These are phyloP conservation scores for Penicillium egyptiacum DNA, from an alignment of 495 filamentous ascomycete genomes.

Conservation along the genomic window DNA sequence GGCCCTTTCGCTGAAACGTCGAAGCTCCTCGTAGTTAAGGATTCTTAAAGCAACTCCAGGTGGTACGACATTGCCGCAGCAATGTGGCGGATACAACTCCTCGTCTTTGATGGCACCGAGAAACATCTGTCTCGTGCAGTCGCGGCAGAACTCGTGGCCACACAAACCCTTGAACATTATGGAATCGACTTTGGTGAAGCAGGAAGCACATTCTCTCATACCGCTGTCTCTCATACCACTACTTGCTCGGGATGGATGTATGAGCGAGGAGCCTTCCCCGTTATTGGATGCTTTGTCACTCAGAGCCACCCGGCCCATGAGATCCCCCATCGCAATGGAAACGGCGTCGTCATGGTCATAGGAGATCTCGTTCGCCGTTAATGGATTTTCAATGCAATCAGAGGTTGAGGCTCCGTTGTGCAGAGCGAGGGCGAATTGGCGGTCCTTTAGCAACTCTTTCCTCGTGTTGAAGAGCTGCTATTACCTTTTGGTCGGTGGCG, in stretches of 20 bases:
- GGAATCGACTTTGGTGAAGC: slow-evolving; percentile 6
- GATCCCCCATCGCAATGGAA: not conserved
- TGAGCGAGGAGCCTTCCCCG: not conserved
- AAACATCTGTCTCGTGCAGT: slow-evolving; percentile 18
- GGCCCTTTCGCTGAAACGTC: slow-evolving; percentile 13
- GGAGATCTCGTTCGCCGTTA: too few species aligned
- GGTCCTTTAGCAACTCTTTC: slow-evolving; percentile 5
- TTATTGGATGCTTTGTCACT: not conserved
- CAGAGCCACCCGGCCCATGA: not conserved
- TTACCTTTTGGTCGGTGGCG: slow-evolving; percentile 5
- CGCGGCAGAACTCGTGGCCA: slow-evolving; percentile 18
- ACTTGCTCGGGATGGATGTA: not conserved
- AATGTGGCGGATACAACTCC: slow-evolving; percentile 25
- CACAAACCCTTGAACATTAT: slow-evolving; percentile 11
- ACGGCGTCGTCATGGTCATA: slow-evolving; percentile 1
- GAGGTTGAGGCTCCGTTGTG: not conserved
- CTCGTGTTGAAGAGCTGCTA: not conserved
- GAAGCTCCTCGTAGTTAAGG: slow-evolving; percentile 15
- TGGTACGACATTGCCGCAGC: slow-evolving; percentile 10
- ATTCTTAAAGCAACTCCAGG: slow-evolving; percentile 10
- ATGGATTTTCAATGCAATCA: not conserved
- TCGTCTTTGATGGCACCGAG: slow-evolving; percentile 24
- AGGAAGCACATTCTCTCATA: slow-evolving; percentile 13
- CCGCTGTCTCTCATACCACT: not conserved
- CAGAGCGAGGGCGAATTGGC: not conserved